These are phyloP conservation scores for Candida morakotiae DNA, from an alignment of 805 yeast species.

Conservation along the genomic window DNA sequence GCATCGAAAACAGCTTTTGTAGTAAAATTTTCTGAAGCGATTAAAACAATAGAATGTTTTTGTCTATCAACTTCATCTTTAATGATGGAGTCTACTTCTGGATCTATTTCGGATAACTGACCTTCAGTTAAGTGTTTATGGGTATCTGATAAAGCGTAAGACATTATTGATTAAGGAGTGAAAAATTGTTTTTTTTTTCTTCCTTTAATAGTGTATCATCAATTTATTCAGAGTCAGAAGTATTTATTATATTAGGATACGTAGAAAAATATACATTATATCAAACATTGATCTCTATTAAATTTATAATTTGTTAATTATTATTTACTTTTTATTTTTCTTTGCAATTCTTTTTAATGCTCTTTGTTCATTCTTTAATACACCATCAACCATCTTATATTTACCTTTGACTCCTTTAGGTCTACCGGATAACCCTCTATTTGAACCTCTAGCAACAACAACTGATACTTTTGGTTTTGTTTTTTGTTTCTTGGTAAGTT, in stretches of 20 bases:
- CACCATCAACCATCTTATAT: conserved; percentile 99
- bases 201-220: not conserved
- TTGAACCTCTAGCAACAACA: conserved; percentile 82
- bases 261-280: too few species aligned
- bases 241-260: not conserved
- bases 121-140: conserved; percentile 56
- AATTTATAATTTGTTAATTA: not conserved
- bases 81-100: conserved; percentile 79
- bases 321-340: conserved; percentile 58
- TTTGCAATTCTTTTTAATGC: conserved; percentile 88
- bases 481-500: conserved; percentile 68
- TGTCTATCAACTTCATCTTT: conserved; percentile 79
- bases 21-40: conserved; percentile 95
- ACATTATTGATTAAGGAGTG: conserved; percentile 2
- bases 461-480: conserved; percentile 78
- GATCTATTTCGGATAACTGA: conserved; percentile 67
- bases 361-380: conserved; percentile 93
- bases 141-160: conserved; percentile 16
- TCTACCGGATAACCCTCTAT: conserved; percentile 87
- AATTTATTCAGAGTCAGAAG: conserved; percentile 1
- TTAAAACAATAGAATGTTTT: conserved; percentile 84
- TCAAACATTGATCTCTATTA: too few species aligned
- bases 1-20: conserved; percentile 92
- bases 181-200: not conserved
- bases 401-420: conserved; percentile 97